These are phyloP conservation scores for Penicillium canescens DNA, from an alignment of 495 filamentous ascomycete species.

Conservation along the genomic window DNA sequence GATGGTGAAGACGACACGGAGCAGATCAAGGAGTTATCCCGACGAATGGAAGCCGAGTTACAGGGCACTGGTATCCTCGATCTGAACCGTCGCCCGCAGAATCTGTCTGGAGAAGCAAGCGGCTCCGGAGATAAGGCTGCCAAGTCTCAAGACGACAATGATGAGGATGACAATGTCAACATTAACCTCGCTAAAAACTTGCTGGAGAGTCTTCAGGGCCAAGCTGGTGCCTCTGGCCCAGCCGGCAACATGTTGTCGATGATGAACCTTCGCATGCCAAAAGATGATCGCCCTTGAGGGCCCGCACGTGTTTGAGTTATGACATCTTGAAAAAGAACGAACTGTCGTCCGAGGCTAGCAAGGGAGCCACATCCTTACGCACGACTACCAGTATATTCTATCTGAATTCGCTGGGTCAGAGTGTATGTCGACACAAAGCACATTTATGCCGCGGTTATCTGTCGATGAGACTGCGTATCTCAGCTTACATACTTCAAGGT, in stretches of 20 bases:
- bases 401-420: too few species aligned
- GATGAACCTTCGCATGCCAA: constrained; percentile 78
- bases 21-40: constrained; percentile 70
- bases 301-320: neutral
- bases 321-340: neutral
- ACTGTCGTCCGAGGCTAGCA: neutral
- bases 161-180: constrained; percentile 69
- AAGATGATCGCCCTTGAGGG: constrained; percentile 59
- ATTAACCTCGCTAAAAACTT: constrained; percentile 88
- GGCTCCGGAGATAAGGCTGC: constrained; percentile 26
- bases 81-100: constrained; percentile 49
- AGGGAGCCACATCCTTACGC: too few species aligned
- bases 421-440: too few species aligned
- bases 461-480: too few species aligned
- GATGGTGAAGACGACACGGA: constrained; percentile 61
- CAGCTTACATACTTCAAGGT: too few species aligned
- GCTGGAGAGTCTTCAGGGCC: constrained; percentile 87
- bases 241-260: constrained; percentile 81
- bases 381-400: too few species aligned
- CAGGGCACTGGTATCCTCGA: constrained; percentile 72
- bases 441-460: too few species aligned
- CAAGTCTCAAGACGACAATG: constrained; percentile 13
- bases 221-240: constrained; percentile 81
- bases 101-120: constrained; percentile 10
- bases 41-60: constrained; percentile 80